These are phyloP conservation scores for Septoria linicola DNA, from an alignment of 2,329 filamentous ascomycete genomes.

Conservation along the genomic window DNA sequence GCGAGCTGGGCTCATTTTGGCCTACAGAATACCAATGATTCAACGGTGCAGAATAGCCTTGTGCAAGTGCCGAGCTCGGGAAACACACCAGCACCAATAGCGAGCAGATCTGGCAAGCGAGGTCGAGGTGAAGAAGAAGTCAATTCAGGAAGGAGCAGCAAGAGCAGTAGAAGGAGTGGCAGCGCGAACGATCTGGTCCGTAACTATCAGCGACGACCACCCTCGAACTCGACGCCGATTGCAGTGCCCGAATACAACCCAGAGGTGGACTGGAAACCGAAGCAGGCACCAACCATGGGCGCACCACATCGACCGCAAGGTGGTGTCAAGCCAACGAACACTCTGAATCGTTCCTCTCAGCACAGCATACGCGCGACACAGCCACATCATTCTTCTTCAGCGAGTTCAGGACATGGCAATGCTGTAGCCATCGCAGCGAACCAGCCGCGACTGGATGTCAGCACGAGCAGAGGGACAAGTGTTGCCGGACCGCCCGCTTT, in stretches of 20 bases:
- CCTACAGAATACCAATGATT: constrained; percentile 4
- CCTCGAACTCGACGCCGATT: constrained; percentile 3
- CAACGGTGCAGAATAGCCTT: background rate
- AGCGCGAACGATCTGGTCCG: background rate
- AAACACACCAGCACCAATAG: background rate
- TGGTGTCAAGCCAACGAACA: constrained; percentile 2
- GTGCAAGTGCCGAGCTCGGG: background rate
- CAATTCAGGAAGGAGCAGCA: background rate
- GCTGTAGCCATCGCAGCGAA: background rate
- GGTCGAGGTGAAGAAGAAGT: constrained; percentile 2
- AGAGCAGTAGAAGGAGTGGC: background rate
- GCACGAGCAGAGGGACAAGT: constrained; percentile 1
- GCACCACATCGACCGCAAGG: background rate
- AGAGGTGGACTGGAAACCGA: constrained; percentile 2
- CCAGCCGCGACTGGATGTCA: background rate
- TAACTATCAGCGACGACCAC: background rate
- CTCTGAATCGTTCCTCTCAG: background rate
- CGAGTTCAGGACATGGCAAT: background rate
- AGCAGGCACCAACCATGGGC: constrained; percentile 4
- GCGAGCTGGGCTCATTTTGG: constrained; percentile 13
- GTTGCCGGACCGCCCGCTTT: background rate
- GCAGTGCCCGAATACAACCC: constrained; percentile 1
- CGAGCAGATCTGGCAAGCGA: constrained; percentile 4
- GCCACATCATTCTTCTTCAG: background rate
- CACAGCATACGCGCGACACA: background rate